Evolutionary conservation across 2,329 filamentous ascomycete species (phyloP).

Genomic region (Paramyrothecium roridum): DNA sequence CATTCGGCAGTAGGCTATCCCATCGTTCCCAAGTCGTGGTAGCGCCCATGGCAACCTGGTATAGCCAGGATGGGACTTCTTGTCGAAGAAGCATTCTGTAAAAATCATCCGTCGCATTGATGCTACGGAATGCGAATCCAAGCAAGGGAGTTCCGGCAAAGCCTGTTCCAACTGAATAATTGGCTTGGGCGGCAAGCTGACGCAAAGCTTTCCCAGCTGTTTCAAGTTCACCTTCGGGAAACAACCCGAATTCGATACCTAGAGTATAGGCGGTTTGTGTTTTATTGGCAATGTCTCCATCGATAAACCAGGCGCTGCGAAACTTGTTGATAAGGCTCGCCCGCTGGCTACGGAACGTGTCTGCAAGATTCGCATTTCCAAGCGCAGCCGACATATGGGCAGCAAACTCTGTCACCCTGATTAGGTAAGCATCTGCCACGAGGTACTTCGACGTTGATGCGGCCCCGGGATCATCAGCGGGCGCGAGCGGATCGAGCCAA

Average conservation of each 20-base stretch:
- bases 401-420: not conserved
- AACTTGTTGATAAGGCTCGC: conserved; percentile 20
- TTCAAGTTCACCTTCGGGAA: conserved; percentile 13
- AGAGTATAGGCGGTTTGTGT: conserved; percentile 38
- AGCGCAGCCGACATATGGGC: conserved; percentile 16
- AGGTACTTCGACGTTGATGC: conserved; percentile 29
- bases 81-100: conserved; percentile 45
- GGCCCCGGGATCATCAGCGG: conserved; percentile 25
- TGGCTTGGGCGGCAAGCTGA: conserved; percentile 25
- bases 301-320: conserved; percentile 24
- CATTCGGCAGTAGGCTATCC: conserved; percentile 40
- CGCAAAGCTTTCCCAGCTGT: conserved; percentile 21
- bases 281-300: conserved; percentile 26
- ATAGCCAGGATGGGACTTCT: conserved; percentile 41
- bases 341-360: conserved; percentile 18
- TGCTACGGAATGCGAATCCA: conserved; percentile 22
- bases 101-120: conserved; percentile 23
- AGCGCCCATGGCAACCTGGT: conserved; percentile 38
- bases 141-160: conserved; percentile 39
- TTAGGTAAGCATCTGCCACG: not conserved
- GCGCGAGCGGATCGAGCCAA: not conserved
- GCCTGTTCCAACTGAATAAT: conserved; percentile 35
- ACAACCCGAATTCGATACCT: conserved; percentile 33
- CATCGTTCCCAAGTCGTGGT: conserved; percentile 48
- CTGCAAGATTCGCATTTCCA: conserved; percentile 18